Evolutionary conservation across 352 stramenopile genomes (phyloP), one percentile per base, ranked within the genome.

Genomic region (Pythium periplocum): DNA sequence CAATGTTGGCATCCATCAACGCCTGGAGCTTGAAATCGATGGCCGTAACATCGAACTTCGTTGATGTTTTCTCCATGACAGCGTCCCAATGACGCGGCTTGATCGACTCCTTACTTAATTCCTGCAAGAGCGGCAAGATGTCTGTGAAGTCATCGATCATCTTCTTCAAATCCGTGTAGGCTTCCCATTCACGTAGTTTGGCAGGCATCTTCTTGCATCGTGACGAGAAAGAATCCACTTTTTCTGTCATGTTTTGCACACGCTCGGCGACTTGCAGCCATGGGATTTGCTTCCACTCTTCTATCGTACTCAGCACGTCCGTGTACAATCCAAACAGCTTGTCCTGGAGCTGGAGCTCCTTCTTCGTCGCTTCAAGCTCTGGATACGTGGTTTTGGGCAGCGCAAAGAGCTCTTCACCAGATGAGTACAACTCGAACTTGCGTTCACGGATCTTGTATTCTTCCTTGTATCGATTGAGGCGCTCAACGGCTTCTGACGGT

Each of bases 141-240:
- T 95, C 95, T 2, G 97, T 97, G 52, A 99, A 99, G 59, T 99
- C 96, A 57, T 98, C 93, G 56, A 99, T 98, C 80, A 98, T 96
- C 51, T 93, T 89, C 61, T 96, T 98, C 1, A 99, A 65, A 47
- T 98, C 89, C 1, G 93, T 96, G 69, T 98, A 99, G 4, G 97
- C 97, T 39, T 98, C 93, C 86, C 96, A 99, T 51, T 98, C 93
- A 43, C 96, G 83, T 43, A 99, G 73, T 56, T 97, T 96, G 3
- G 83, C 83, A 2, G 97, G 97, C 71, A 99, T 90, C 58, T 99
- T 99, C 79, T 99, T 99, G 71, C 95, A 99, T 26, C 95, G 85
- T 8, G 71, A 78, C 26, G 92, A 87, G 64, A 99, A 99, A 10
- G 83, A 83, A 38, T 99, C 96, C 61, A 99, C 98, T 41, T 95